These are phyloP conservation scores for Venturia pyrina DNA, from an alignment of 2,329 filamentous ascomycete species.

Conservation along the genomic window DNA sequence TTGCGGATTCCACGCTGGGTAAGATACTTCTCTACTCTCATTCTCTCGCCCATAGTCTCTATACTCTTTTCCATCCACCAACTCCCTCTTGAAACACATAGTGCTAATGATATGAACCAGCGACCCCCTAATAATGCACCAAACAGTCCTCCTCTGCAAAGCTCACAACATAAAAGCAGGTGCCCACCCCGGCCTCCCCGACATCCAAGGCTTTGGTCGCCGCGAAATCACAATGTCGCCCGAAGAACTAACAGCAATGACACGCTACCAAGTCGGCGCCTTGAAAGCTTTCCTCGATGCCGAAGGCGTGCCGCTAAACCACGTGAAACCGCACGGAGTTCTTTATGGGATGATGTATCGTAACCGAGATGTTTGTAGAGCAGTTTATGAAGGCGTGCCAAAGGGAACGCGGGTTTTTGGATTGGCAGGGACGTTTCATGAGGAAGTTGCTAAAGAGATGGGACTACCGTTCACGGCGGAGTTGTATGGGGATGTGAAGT, in stretches of 20 bases:
- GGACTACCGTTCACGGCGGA: slow-evolving; percentile 45
- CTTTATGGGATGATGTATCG: slow-evolving; percentile 35
- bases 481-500: slow-evolving; percentile 48
- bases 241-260: slow-evolving; percentile 47
- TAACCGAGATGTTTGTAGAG: slow-evolving; percentile 44
- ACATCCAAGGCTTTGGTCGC: slow-evolving; percentile 55
- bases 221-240: slow-evolving; percentile 50
- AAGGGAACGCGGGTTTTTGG: slow-evolving; percentile 43
- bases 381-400: slow-evolving; percentile 44
- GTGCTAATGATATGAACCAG: slow-evolving; percentile 24
- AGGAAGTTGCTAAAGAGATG: slow-evolving; percentile 43
- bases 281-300: slow-evolving; percentile 49
- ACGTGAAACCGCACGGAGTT: slow-evolving; percentile 54
- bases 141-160: slow-evolving; percentile 50
- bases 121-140: slow-evolving; percentile 54
- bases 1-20: slow-evolving; percentile 45
- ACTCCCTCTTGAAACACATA: slow-evolving; percentile 16
- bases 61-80: too few species aligned
- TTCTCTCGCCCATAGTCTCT: not conserved
- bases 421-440: slow-evolving; percentile 43
- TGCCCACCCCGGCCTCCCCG: slow-evolving; percentile 56
- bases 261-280: slow-evolving; percentile 54
- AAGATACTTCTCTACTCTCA: not conserved
- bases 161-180: slow-evolving; percentile 46
- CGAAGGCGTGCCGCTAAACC: slow-evolving; percentile 46